Base-by-base conservation (phyloP, 345 rosid species). In the Luvunga scandens region DNA sequence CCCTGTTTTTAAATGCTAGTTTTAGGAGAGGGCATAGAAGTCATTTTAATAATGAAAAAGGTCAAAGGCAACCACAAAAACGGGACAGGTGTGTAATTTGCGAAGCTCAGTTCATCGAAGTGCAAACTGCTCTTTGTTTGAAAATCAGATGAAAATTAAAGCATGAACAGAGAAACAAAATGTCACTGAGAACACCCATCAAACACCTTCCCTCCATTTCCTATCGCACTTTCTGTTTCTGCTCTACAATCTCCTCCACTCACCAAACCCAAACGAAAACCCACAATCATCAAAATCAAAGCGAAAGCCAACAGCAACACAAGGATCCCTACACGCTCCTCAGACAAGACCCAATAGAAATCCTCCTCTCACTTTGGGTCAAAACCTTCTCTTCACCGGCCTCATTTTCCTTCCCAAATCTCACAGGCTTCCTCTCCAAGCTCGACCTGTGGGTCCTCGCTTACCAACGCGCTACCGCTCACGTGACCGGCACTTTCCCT, bases 381-480 rank as follows among this genome's bases (percentile, higher is more conserved):
- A 96, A 96, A 78, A 86, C 98, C 71, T 96, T 90, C 91, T 90
- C 99, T 21, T 89, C 93, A 1, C 91, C 91, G 0, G 65, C 87
- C 39, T 59, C 84, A 62, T 62, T 86, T 67, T 83, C 87, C 21
- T 92, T 92, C 78, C 84, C 90, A 0, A 90, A 96, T 81, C 89
- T 96, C 84, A 87, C 94, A 1, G 98, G 98, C 76, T 96, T 91
- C 81, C 91, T 96, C 83, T 87, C 93, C 24, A 92, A 96, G 79
- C 89, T 94, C 78, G 99, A 93, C 78, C 89, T 96, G 64, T 94
- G 99, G 97, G 88, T 92, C 81, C 84, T 92, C 73, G 99, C 98
- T 42, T 96, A 94, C 84, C 98, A 96, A 77, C 93, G 99, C 18
- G 81, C 93, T 14, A 86, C 89, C 64, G 97, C 98, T 56, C 91